Percentiles rank a stretch among this genome's conserved stretches.
Evolutionary conservation across 2,329 filamentous ascomycete genomes (phyloP).

Genomic region (Fragosphaeria purpurea): DNA sequence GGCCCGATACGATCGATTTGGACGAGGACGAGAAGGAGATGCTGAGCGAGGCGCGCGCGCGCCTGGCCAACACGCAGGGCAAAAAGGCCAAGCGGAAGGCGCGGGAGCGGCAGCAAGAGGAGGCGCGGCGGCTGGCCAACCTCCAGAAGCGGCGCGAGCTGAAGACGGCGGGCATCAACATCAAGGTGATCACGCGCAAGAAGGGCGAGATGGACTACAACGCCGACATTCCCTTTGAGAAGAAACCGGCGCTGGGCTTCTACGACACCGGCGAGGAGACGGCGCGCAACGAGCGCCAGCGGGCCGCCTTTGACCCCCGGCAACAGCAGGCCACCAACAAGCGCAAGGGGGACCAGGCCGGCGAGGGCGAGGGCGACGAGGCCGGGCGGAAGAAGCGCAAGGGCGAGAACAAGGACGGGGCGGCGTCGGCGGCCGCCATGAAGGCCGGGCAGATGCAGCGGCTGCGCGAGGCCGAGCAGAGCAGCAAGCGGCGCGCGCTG

Average conservation of each 20-base stretch:
- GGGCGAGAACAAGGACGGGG: slow-evolving; percentile 76
- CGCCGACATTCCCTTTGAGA: slow-evolving; percentile 96
- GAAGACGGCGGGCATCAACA: slow-evolving; percentile 96
- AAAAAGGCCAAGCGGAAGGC: slow-evolving; percentile 99
- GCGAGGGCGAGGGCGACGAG: slow-evolving; percentile 47
- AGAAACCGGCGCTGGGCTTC: slow-evolving; percentile 77
- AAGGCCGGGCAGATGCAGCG: slow-evolving; percentile 93
- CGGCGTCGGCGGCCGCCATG: slow-evolving; percentile 66
- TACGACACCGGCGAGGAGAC: slow-evolving; percentile 87
- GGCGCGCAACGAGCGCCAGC: slow-evolving; percentile 68
- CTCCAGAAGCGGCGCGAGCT: slow-evolving; percentile 93
- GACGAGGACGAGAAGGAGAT: slow-evolving; percentile 99
- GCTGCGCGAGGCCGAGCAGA: slow-evolving; percentile 91
- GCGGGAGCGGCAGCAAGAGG: slow-evolving; percentile 87
- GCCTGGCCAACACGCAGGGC: slow-evolving; percentile 93
- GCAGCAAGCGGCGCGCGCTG: slow-evolving; percentile 80
- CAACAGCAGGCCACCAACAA: slow-evolving; percentile 78
- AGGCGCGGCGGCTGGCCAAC: slow-evolving; percentile 79
- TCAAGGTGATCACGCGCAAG: slow-evolving; percentile 86
- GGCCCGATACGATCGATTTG: slow-evolving; percentile 93
- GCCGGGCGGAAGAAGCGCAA: slow-evolving; percentile 55
- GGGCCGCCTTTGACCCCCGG: slow-evolving; percentile 78
- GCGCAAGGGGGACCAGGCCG: slow-evolving; percentile 83
- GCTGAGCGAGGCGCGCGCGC: slow-evolving; percentile 92
- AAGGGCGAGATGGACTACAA: slow-evolving; percentile 99